A percentile compares a stretch with the other conserved stretches of the same genome.
phyloP scores from a whole-genome alignment of 306 rosid genomes.

The Cotoneaster glaucophyllus region DNA sequence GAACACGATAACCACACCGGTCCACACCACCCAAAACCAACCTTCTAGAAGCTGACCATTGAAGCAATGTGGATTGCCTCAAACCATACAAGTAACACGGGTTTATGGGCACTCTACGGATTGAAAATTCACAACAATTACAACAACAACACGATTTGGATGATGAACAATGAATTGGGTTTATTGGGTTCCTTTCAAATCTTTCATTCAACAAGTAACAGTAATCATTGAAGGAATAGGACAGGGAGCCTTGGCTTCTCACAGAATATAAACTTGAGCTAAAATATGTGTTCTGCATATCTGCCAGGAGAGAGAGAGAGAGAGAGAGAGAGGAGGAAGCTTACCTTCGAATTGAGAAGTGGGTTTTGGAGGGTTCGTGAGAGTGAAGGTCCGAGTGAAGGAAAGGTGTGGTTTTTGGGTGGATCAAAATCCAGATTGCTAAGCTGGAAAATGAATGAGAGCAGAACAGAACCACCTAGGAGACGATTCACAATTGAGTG shows the following conservation, averaged over 20 bases:
- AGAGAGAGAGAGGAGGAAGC: neutral
- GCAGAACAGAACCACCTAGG: neutral
- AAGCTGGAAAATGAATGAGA: neutral
- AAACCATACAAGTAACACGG: slow-evolving; percentile 51
- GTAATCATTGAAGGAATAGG: slow-evolving; percentile 50
- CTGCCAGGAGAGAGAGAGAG: slow-evolving; percentile 7
- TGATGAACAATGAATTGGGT: slow-evolving; percentile 29
- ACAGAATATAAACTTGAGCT: slow-evolving; percentile 55
- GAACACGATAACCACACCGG: slow-evolving; percentile 32
- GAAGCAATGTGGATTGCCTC: slow-evolving; percentile 80
- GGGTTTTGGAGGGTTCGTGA: slow-evolving; percentile 11
- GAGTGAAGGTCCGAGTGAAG: slow-evolving; percentile 21
- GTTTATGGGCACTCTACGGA: slow-evolving; percentile 32
- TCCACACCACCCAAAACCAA: slow-evolving; percentile 48
- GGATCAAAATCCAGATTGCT: slow-evolving; percentile 1
- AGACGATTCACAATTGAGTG: neutral
- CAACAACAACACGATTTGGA: slow-evolving; percentile 41
- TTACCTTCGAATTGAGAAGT: slow-evolving; percentile 29
- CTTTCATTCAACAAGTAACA: slow-evolving; percentile 48
- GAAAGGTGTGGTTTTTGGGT: slow-evolving; percentile 5
- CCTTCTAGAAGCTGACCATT: slow-evolving; percentile 62
- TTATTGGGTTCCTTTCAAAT: slow-evolving; percentile 49
- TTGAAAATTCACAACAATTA: slow-evolving; percentile 37
- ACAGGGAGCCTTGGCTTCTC: slow-evolving; percentile 41
- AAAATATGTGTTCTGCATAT: slow-evolving; percentile 51